Evolutionary conservation across 176 grass and related monocot species (phyloP).

Genomic region (Hyparrhenia diplandra): DNA sequence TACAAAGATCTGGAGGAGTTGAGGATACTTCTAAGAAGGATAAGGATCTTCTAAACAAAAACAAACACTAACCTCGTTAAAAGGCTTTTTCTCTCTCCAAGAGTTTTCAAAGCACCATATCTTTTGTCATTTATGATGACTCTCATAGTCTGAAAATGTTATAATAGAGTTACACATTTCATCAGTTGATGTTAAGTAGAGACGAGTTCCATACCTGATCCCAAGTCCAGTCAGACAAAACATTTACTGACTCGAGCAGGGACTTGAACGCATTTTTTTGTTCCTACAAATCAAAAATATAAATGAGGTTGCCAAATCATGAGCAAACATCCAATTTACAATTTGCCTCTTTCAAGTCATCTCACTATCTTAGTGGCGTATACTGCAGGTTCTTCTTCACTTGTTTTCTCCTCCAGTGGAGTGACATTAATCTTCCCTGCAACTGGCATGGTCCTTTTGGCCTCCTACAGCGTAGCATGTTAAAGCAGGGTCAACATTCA

Average conservation of each 20-base stretch:
- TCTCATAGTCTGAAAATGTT: slow-evolving; percentile 76
- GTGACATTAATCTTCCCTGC: slow-evolving; percentile 63
- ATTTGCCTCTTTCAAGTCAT: slow-evolving; percentile 8
- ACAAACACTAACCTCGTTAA: slow-evolving; percentile 69
- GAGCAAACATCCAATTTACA: slow-evolving; percentile 2
- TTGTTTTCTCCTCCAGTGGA: slow-evolving; percentile 70
- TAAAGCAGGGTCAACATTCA: neutral
- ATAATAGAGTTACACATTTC: slow-evolving; percentile 29
- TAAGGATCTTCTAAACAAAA: slow-evolving; percentile 5
- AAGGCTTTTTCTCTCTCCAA: slow-evolving; percentile 99
- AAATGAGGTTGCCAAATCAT: neutral
- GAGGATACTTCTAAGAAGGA: neutral
- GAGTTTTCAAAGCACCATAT: slow-evolving; percentile 85
- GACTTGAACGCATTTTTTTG: slow-evolving; percentile 90
- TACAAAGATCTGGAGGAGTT: neutral
- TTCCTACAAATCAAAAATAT: slow-evolving; percentile 45
- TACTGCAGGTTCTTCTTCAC: slow-evolving; percentile 66
- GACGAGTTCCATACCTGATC: slow-evolving; percentile 65
- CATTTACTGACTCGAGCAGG: slow-evolving; percentile 81
- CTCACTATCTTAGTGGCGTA: slow-evolving; percentile 93
- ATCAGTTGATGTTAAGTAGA: neutral
- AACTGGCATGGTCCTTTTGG: slow-evolving; percentile 66
- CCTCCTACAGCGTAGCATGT: slow-evolving; percentile 49
- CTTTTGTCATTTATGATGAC: slow-evolving; percentile 95
- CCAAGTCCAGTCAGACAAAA: slow-evolving; percentile 94